Evolutionary conservation across 345 rosid genomes (phyloP).

Genomic region (Eucalyptus pumila): DNA sequence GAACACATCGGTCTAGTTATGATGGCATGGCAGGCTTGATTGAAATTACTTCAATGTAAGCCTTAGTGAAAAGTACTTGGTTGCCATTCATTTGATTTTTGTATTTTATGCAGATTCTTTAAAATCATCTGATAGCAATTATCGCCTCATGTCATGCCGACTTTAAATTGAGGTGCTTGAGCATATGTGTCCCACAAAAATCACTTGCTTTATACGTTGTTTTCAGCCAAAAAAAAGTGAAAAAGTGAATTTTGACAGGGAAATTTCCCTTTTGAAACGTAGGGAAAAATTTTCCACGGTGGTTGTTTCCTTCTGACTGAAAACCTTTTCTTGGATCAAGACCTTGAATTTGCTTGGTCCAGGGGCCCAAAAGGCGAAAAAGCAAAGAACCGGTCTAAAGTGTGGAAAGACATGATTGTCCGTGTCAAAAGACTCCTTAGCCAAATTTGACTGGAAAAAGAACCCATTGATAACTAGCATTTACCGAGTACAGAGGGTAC

Average conservation of each 20-base stretch:
- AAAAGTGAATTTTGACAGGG: neutral
- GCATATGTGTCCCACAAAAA: neutral
- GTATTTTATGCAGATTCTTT: neutral
- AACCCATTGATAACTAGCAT: neutral
- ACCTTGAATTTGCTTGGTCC: neutral
- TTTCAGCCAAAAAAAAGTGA: neutral
- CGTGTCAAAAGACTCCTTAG: neutral
- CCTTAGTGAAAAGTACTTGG: too few relatives aligned
- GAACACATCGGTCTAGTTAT: too few relatives aligned
- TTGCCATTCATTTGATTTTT: neutral
- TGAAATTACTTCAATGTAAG: too few relatives aligned
- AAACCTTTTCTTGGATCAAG: neutral
- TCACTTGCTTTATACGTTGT: neutral
- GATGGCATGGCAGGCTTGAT: too few relatives aligned
- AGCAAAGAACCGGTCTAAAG: neutral
- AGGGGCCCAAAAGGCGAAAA: neutral
- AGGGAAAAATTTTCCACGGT: neutral
- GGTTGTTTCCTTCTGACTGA: neutral
- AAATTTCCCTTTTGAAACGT: neutral
- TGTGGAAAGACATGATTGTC: neutral
- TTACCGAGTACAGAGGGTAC: neutral
- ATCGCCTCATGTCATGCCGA: neutral
- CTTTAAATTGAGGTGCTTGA: neutral
- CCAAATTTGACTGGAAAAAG: neutral
- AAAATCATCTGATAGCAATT: neutral